These are phyloP conservation scores for Penicillium concentricum DNA, from an alignment of 2,329 filamentous ascomycete species.

Conservation along the genomic window DNA sequence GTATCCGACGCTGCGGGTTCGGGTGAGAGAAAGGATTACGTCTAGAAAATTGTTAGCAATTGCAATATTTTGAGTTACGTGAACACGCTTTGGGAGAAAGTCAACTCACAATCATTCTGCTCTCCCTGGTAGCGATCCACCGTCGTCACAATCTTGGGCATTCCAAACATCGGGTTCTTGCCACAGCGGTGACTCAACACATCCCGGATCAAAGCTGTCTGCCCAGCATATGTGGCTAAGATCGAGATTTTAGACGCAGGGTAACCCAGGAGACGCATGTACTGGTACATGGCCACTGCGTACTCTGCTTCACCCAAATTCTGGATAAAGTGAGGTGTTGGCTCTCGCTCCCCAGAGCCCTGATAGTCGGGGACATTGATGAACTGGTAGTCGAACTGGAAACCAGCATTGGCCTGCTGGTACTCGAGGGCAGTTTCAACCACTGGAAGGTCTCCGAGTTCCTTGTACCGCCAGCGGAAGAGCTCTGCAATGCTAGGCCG, in stretches of 20 bases:
- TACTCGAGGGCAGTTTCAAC: slow-evolving; percentile 71
- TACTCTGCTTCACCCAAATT: slow-evolving; percentile 98
- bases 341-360: slow-evolving; percentile 81
- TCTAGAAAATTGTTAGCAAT: slow-evolving; percentile 53
- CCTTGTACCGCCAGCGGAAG: slow-evolving; percentile 89
- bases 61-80: neutral
- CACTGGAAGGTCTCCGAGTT: slow-evolving; percentile 73
- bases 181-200: slow-evolving; percentile 81
- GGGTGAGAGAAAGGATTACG: slow-evolving; percentile 87
- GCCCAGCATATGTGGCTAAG: slow-evolving; percentile 89
- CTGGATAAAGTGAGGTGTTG: slow-evolving; percentile 90
- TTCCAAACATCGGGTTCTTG: slow-evolving; percentile 78
- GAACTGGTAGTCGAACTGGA: slow-evolving; percentile 94
- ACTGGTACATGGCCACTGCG: slow-evolving; percentile 90
- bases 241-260: slow-evolving; percentile 82
- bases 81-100: neutral
- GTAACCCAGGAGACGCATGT: slow-evolving; percentile 95
- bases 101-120: slow-evolving; percentile 88
- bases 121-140: slow-evolving; percentile 99
- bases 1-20: slow-evolving; percentile 86
- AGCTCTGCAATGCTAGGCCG: slow-evolving; percentile 82
- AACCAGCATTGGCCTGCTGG: slow-evolving; percentile 79
- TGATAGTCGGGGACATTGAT: slow-evolving; percentile 95
- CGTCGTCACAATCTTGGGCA: slow-evolving; percentile 86
- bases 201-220: slow-evolving; percentile 82